Conservation (phyloP, 805 yeast species). For the Cyberlindnera veronae region DNA sequence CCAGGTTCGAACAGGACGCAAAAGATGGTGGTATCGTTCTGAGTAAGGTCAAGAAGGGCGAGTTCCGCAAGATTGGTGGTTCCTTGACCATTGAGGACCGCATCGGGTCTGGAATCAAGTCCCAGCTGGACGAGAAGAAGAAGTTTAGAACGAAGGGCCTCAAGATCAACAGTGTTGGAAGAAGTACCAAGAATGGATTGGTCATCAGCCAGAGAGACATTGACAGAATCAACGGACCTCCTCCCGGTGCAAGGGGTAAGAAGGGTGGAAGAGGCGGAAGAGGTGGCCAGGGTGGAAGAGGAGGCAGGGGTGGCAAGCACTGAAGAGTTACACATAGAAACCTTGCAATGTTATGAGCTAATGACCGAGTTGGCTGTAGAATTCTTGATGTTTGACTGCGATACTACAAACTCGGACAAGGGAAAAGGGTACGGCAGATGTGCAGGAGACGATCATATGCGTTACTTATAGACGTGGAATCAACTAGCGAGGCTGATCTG, state of each 20-base stretch:
- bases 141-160: constrained; percentile 69
- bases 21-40: constrained; percentile 87
- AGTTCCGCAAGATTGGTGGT: constrained; percentile 55
- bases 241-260: constrained; percentile 12
- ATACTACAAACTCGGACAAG: too few relatives aligned
- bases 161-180: constrained; percentile 72
- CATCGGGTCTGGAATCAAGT: constrained; percentile 48
- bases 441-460: too few relatives aligned
- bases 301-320: too few relatives aligned
- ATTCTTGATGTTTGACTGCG: too few relatives aligned
- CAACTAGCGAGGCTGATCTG: too few relatives aligned
- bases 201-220: constrained; percentile 67
- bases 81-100: constrained; percentile 34
- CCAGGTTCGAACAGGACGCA: constrained; percentile 70
- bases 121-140: constrained; percentile 37
- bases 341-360: too few relatives aligned
- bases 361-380: too few relatives aligned
- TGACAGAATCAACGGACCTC: constrained; percentile 38
- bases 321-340: too few relatives aligned
- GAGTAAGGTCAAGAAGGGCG: constrained; percentile 65
- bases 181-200: constrained; percentile 74
- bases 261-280: constrained; percentile 6
- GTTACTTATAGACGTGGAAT: too few relatives aligned
- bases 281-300: too few relatives aligned
- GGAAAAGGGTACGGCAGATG: too few relatives aligned